Percentiles rank a stretch among this genome's conserved stretches.
Conservation (phyloP, 1,284 basidiomycete species). For the Papiliotrema nemorosa region DNA sequence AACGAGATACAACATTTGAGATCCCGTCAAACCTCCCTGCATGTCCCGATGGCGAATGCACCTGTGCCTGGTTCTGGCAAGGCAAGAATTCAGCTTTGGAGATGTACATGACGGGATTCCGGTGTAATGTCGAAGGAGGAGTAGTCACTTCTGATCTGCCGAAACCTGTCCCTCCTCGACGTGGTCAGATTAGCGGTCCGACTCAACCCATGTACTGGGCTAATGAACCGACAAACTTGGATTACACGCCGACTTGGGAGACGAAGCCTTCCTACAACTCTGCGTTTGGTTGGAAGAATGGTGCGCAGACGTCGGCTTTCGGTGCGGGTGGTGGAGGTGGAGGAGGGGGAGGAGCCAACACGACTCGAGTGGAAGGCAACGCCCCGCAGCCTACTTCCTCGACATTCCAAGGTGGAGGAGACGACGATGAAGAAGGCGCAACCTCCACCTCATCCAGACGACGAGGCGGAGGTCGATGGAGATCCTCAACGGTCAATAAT, state of each 20-base stretch:
- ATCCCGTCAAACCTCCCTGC: constrained; percentile 63
- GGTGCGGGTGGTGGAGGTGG: neutral
- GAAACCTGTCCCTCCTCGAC: constrained; percentile 5
- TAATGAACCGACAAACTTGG: constrained; percentile 11
- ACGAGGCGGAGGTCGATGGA: neutral
- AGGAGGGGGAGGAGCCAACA: neutral
- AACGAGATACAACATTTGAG: constrained; percentile 58
- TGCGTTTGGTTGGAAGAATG: constrained; percentile 9
- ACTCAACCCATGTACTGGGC: constrained; percentile 17
- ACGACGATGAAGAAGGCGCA: neutral
- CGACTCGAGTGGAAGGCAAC: neutral
- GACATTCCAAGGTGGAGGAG: neutral
- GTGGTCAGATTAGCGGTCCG: constrained; percentile 6
- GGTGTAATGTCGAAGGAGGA: constrained; percentile 13
- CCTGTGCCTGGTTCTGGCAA: constrained; percentile 68
- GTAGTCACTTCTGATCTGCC: constrained; percentile 1
- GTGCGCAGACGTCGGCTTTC: constrained; percentile 11
- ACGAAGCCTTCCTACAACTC: constrained; percentile 12
- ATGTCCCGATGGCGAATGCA: constrained; percentile 63
- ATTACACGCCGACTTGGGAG: constrained; percentile 5
- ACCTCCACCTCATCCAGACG: neutral
- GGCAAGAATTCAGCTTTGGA: constrained; percentile 15
- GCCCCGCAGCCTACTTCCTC: neutral
- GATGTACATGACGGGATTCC: constrained; percentile 19
- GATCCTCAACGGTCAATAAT: neutral